Percentiles rank a stretch among this genome's conserved stretches.
Evolutionary conservation across 306 rosid genomes (phyloP).

Genomic region (Malus sylvestris): DNA sequence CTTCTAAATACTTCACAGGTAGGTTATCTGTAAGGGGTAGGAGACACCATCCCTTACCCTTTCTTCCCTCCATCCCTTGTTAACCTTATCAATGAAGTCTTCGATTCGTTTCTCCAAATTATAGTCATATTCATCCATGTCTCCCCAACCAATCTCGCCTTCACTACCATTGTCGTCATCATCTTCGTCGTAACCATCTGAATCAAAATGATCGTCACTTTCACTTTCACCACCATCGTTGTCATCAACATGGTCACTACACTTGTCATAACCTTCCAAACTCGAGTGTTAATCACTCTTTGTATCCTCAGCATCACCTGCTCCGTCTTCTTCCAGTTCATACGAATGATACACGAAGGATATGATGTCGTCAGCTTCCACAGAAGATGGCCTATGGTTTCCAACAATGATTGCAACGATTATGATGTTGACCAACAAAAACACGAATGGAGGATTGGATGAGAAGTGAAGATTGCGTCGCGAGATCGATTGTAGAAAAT

Average conservation of each 20-base stretch:
- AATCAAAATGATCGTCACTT: not conserved
- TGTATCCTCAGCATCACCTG: not conserved
- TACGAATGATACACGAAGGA: not conserved
- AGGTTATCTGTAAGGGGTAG: no score
- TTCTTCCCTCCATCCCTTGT: no score
- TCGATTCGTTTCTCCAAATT: conserved; percentile 23
- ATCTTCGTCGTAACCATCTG: not conserved
- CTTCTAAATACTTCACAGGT: no score
- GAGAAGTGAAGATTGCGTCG: not conserved
- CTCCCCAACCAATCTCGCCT: conserved; percentile 9
- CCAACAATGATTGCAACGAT: conserved; percentile 17
- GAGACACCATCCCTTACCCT: no score
- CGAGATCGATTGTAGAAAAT: conserved; percentile 2
- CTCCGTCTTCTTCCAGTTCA: conserved; percentile 1
- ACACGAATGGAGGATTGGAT: conserved; percentile 19
- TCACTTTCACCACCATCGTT: not conserved
- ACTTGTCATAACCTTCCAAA: not conserved
- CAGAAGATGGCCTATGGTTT: conserved; percentile 11
- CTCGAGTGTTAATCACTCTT: not conserved
- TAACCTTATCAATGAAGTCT: conserved; percentile 23
- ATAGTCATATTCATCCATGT: conserved; percentile 17
- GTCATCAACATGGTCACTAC: not conserved
- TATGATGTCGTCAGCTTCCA: not conserved
- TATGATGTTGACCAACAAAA: conserved; percentile 26
- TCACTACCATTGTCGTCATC: not conserved